These are phyloP conservation scores for Saccharomycopsis javanensis DNA, from an alignment of 805 yeast genomes.

Conservation along the genomic window DNA sequence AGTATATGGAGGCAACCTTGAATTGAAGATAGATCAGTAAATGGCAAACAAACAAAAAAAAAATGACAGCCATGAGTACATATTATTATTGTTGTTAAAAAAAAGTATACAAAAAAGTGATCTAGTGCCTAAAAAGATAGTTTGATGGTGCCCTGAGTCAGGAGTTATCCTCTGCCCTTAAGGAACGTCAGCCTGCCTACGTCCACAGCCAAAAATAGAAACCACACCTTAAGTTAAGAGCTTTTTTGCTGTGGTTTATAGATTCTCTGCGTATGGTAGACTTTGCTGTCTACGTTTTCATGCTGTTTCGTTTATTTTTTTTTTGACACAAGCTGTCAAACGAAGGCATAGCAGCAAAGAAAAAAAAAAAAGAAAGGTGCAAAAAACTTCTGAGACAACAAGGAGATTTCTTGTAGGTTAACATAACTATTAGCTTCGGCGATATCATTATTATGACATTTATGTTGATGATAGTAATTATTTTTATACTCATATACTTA, in stretches of 20 bases:
- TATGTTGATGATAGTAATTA: too few species aligned
- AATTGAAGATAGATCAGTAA: not conserved
- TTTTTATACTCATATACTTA: too few species aligned
- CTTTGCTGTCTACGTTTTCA: too few species aligned
- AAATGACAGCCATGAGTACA: not conserved
- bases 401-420: too few species aligned
- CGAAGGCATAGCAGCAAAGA: not conserved
- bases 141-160: not conserved
- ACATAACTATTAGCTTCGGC: too few species aligned
- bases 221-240: too few species aligned
- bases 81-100: not conserved
- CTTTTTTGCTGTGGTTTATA: too few species aligned
- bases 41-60: not conserved
- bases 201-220: too few species aligned
- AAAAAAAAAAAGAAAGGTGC: not conserved
- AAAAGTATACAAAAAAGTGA: not conserved
- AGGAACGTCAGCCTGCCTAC: too few species aligned
- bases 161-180: too few species aligned
- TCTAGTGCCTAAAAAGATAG: not conserved
- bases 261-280: too few species aligned
- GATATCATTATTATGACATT: too few species aligned
- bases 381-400: not conserved
- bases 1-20: not conserved
- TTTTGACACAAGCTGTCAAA: not conserved
- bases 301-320: not conserved